Percentiles rank a stretch among this genome's conserved stretches.
These are phyloP conservation scores for Cyclanthera cordifolia DNA, from an alignment of 306 rosid genomes.

Conservation along the genomic window DNA sequence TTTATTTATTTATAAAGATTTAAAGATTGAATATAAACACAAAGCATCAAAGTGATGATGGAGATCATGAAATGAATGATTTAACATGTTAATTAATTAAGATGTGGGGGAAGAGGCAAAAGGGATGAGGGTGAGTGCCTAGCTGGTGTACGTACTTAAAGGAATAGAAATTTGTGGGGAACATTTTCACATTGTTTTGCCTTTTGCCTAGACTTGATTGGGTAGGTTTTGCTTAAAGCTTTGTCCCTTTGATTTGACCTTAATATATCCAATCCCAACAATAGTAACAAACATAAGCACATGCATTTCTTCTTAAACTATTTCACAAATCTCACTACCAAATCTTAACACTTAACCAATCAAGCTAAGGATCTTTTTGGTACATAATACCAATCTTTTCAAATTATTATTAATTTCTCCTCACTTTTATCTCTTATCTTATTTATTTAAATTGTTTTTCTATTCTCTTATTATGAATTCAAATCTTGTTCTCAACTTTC, in stretches of 20 bases:
- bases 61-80: background rate
- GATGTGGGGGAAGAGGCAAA: background rate
- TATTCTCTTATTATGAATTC: too few relatives aligned
- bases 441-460: background rate
- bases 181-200: slow-evolving; percentile 42
- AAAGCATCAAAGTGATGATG: background rate
- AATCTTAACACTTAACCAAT: slow-evolving; percentile 26
- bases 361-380: background rate
- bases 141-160: slow-evolving; percentile 13
- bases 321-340: slow-evolving; percentile 38
- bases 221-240: slow-evolving; percentile 18
- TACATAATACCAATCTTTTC: background rate
- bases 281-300: slow-evolving; percentile 56
- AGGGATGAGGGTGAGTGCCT: slow-evolving; percentile 3
- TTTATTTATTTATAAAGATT: too few relatives aligned
- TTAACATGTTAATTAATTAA: background rate
- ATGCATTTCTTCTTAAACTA: slow-evolving; percentile 56
- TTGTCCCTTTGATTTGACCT: slow-evolving; percentile 35
- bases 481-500: too few relatives aligned
- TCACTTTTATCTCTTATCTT: background rate
- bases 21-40: background rate
- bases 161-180: slow-evolving; percentile 28
- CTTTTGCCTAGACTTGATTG: slow-evolving; percentile 6
- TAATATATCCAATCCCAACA: slow-evolving; percentile 36
- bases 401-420: background rate